phyloP scores from a whole-genome alignment of 2,329 filamentous ascomycete species.

The Claviceps citrina region DNA sequence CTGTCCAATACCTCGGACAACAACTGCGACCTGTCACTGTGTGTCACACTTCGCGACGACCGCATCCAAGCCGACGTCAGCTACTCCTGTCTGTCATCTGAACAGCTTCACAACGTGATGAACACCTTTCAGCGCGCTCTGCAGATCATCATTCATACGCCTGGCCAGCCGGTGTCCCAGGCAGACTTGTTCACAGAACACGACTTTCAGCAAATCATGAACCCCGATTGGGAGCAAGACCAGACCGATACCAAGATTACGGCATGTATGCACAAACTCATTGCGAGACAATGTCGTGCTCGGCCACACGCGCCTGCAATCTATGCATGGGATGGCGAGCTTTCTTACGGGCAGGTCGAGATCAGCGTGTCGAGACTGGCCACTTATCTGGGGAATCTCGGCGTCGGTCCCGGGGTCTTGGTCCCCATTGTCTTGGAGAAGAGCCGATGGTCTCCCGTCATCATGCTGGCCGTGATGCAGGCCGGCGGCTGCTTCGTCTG shows the following conservation, averaged over 20 bases:
- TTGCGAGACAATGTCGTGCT: slow-evolving; percentile 24
- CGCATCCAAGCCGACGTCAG: slow-evolving; percentile 29
- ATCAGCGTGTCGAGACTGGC: slow-evolving; percentile 23
- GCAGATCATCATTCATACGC: slow-evolving; percentile 27
- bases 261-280: slow-evolving; percentile 29
- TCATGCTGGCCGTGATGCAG: slow-evolving; percentile 54
- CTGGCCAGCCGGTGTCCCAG: slow-evolving; percentile 26
- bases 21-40: slow-evolving; percentile 31
- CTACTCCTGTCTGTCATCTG: slow-evolving; percentile 26
- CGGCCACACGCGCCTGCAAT: slow-evolving; percentile 27
- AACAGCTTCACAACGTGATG: slow-evolving; percentile 32
- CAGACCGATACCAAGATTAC: slow-evolving; percentile 23
- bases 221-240: slow-evolving; percentile 32
- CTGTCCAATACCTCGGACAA: slow-evolving; percentile 10
- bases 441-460: slow-evolving; percentile 50
- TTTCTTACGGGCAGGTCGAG: slow-evolving; percentile 26
- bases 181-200: slow-evolving; percentile 39
- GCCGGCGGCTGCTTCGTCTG: slow-evolving; percentile 36
- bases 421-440: slow-evolving; percentile 57
- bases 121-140: slow-evolving; percentile 39
- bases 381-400: slow-evolving; percentile 32
- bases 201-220: slow-evolving; percentile 38
- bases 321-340: slow-evolving; percentile 29
- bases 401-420: slow-evolving; percentile 36
- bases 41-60: slow-evolving; percentile 26